These are phyloP conservation scores for Perilla frutescens DNA, from an alignment of 257 asterid species.

Conservation along the genomic window DNA sequence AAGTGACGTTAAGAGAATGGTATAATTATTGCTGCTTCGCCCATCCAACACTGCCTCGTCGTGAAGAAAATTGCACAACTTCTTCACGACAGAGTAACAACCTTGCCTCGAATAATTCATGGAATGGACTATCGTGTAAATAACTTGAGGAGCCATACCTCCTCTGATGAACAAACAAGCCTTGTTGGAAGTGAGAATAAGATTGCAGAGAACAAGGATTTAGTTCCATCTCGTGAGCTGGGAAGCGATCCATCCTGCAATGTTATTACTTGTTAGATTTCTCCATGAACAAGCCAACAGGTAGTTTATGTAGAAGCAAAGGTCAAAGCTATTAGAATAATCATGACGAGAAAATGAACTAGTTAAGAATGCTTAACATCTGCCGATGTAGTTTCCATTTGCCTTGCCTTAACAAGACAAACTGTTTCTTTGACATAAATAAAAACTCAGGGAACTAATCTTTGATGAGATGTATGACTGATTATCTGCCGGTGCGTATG, in stretches of 20 bases:
- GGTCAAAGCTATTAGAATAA: not conserved
- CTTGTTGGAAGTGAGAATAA: too few relatives aligned
- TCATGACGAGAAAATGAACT: too few relatives aligned
- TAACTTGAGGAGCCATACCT: not conserved
- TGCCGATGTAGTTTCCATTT: not conserved
- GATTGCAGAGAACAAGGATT: too few relatives aligned
- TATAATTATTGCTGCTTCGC: too few relatives aligned
- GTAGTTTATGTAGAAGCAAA: not conserved
- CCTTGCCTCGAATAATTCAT: not conserved
- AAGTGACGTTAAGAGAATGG: not conserved
- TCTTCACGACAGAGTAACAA: not conserved
- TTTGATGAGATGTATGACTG: not conserved
- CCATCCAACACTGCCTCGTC: not conserved
- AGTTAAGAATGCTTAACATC: not conserved
- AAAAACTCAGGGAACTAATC: not conserved
- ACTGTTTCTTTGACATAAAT: not conserved
- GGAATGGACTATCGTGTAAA: not conserved
- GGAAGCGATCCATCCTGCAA: slow-evolving; percentile 20
- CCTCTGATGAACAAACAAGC: not conserved
- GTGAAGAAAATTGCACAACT: not conserved
- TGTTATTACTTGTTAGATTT: slow-evolving; percentile 13
- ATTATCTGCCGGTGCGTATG: not conserved
- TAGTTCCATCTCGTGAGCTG: not conserved
- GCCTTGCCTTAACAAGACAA: not conserved
- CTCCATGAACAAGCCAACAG: slow-evolving; percentile 4